Percentiles rank a stretch among this genome's conserved stretches.
phyloP scores from a whole-genome alignment of 1,284 basidiomycete species.

The Malassezia sp. region DNA sequence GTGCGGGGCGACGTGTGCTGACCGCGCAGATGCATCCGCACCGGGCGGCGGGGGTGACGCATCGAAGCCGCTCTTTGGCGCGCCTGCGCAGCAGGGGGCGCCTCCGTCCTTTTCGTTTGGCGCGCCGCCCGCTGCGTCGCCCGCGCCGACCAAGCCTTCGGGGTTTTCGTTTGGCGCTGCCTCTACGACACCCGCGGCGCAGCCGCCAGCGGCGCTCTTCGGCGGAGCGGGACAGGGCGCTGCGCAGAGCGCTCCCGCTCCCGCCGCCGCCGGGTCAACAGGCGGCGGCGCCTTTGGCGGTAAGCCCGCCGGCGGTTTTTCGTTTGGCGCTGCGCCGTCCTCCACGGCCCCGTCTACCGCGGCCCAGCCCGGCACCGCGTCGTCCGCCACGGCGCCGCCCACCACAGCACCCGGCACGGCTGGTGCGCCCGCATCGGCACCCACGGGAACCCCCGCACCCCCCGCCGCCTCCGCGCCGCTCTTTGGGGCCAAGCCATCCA shows the following conservation, averaged over 20 bases:
- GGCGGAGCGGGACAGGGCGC: constrained; percentile 8
- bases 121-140: constrained; percentile 15
- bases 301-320: constrained; percentile 7
- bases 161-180: constrained; percentile 18
- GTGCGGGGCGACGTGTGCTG: neutral
- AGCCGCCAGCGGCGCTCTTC: constrained; percentile 6
- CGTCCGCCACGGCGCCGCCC: too few species aligned
- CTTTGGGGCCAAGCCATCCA: neutral
- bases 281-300: constrained; percentile 9
- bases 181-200: constrained; percentile 1
- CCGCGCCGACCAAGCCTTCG: constrained; percentile 8
- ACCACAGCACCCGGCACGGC: too few species aligned
- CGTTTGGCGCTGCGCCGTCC: neutral
- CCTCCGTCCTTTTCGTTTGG: constrained; percentile 31
- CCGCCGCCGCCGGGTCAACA: neutral
- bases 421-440: too few species aligned
- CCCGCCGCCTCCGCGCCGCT: neutral
- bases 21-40: too few species aligned
- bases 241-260: constrained; percentile 1
- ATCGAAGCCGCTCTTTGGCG: constrained; percentile 1
- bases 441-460: too few species aligned
- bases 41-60: neutral
- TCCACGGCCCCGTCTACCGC: too few species aligned
- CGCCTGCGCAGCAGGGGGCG: too few species aligned
- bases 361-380: too few species aligned